A percentile compares a stretch with the other conserved stretches of the same genome.
Evolutionary conservation across 352 stramenopile genomes (phyloP).

Genomic region (Globisporangium radiosum): DNA sequence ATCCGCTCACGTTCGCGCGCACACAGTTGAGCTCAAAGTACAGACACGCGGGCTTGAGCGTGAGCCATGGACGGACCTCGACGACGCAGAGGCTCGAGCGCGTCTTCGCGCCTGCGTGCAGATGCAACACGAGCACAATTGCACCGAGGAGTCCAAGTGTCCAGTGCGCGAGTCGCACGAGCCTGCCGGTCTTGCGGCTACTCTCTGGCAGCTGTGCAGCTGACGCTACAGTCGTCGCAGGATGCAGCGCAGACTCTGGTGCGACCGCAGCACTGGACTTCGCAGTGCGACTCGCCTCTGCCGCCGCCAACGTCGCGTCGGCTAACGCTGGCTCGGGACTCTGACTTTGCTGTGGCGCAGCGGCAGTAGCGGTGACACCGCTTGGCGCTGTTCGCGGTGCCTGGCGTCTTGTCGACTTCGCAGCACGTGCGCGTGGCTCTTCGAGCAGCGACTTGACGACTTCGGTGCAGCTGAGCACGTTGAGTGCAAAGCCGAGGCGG

Average conservation of each 20-base stretch:
- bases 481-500: conserved; percentile 28
- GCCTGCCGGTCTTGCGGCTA: too few species aligned
- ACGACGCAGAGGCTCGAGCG: conserved; percentile 17
- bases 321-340: too few species aligned
- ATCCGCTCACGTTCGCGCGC: conserved; percentile 8
- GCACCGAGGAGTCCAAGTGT: conserved; percentile 14
- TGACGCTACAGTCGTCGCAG: too few species aligned
- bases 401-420: background rate
- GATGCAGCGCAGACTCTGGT: too few species aligned
- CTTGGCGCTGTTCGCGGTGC: background rate
- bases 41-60: conserved; percentile 17
- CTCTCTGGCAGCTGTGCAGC: too few species aligned
- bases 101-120: conserved; percentile 7
- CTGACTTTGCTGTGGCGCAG: too few species aligned
- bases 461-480: conserved; percentile 24
- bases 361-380: background rate
- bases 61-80: conserved; percentile 24
- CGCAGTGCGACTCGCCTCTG: too few species aligned
- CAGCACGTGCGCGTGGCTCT: background rate
- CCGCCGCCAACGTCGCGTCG: too few species aligned
- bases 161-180: background rate
- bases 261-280: too few species aligned
- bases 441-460: conserved; percentile 25
- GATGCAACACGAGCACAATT: conserved; percentile 13
- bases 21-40: conserved; percentile 23